Evolutionary conservation across 176 grass and related monocot species (phyloP).

Genomic region (barley (Hordeum vulgare)): DNA sequence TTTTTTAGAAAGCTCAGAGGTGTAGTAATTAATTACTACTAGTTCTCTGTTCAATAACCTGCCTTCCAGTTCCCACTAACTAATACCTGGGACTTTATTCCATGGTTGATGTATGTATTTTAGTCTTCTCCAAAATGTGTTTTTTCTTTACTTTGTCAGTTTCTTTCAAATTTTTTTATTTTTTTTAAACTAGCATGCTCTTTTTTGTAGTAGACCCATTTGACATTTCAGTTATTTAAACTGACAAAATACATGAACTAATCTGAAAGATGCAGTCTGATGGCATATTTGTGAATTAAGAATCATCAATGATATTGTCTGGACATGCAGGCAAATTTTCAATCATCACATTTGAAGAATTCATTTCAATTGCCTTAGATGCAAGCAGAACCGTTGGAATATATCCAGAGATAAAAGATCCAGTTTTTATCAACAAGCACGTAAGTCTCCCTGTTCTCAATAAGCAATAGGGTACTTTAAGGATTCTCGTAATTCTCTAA

Average conservation of each 20-base stretch:
- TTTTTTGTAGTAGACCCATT: neutral
- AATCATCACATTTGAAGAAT: constrained; percentile 97
- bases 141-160: neutral
- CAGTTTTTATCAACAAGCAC: constrained; percentile 93
- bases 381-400: constrained; percentile 85
- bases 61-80: constrained; percentile 4
- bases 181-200: neutral
- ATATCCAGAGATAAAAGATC: constrained; percentile 96
- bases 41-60: neutral
- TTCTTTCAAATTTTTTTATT: neutral
- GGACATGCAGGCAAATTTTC: constrained; percentile 48
- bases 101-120: neutral
- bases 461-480: neutral
- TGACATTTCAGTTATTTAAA: neutral
- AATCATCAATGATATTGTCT: neutral
- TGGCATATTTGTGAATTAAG: neutral
- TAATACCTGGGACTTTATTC: neutral
- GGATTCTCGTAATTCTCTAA: constrained; percentile 12
- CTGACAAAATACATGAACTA: neutral
- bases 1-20: neutral
- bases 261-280: neutral
- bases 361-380: constrained; percentile 74
- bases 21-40: neutral
- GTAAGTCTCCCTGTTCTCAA: constrained; percentile 36
- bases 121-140: neutral